Conservation (phyloP, 495 filamentous ascomycete genomes). For the Aspergillus egyptiacus region DNA sequence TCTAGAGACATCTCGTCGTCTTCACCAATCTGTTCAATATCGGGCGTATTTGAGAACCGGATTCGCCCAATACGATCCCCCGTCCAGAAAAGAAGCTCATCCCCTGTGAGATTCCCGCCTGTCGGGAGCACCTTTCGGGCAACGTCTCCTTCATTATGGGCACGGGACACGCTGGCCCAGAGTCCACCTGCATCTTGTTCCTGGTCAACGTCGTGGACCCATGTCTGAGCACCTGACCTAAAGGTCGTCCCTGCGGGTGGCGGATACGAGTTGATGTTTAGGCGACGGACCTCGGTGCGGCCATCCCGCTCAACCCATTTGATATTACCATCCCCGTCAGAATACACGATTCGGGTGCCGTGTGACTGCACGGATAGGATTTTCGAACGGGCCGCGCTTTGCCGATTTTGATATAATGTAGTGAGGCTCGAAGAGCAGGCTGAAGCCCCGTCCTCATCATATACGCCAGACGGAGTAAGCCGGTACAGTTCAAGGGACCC, state of each 20-base stretch:
- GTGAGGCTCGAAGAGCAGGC: constrained; percentile 31
- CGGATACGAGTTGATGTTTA: constrained; percentile 54
- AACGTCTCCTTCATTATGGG: constrained; percentile 39
- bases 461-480: constrained; percentile 35
- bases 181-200: constrained; percentile 20
- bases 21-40: constrained; percentile 35
- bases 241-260: constrained; percentile 7
- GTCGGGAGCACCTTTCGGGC: constrained; percentile 67
- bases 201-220: background rate
- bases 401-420: constrained; percentile 62
- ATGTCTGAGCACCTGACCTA: background rate
- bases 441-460: constrained; percentile 20
- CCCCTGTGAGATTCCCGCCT: constrained; percentile 40
- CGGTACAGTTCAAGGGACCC: constrained; percentile 87
- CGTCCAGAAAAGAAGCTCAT: constrained; percentile 74
- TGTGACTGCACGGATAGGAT: constrained; percentile 80
- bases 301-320: constrained; percentile 93
- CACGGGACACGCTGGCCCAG: constrained; percentile 22
- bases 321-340: constrained; percentile 75
- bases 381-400: constrained; percentile 74
- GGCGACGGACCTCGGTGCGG: constrained; percentile 68
- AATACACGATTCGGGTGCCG: constrained; percentile 76
- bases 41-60: constrained; percentile 48
- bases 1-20: constrained; percentile 39
- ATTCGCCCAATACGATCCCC: constrained; percentile 72